Percentiles rank a stretch among this genome's conserved stretches.
phyloP scores from a whole-genome alignment of 228 moss, liverwort and hornwort species.

The Sphagnum magellanicum region DNA sequence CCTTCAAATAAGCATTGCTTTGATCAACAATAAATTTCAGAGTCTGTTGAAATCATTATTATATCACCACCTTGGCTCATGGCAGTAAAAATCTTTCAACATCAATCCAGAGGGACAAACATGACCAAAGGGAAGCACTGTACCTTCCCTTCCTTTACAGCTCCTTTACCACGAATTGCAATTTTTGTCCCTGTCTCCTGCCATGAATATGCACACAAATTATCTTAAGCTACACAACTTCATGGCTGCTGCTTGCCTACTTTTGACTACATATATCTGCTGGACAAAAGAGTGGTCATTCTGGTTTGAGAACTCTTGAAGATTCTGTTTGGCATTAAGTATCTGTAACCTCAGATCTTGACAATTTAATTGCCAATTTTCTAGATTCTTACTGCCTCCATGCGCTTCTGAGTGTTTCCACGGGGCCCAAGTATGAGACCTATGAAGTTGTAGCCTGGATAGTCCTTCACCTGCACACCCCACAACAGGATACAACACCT shows the following conservation, averaged over 20 bases:
- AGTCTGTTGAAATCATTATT: no score
- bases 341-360: no score
- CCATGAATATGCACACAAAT: not conserved
- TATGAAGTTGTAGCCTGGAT: conserved; percentile 87
- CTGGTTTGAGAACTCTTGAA: not conserved
- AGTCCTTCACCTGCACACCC: conserved; percentile 49
- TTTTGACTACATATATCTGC: not conserved
- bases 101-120: no score
- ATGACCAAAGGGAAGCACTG: conserved; percentile 1
- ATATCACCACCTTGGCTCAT: no score
- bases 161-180: conserved; percentile 84
- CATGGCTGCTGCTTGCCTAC: not conserved
- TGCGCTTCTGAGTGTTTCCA: conserved; percentile 80
- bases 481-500: not conserved
- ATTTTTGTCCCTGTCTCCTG: conserved; percentile 89
- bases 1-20: no score
- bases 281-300: not conserved
- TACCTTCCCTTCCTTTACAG: conserved; percentile 91
- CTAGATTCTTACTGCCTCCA: conserved; percentile 55
- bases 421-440: conserved; percentile 85
- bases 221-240: not conserved
- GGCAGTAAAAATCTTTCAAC: no score
- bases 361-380: not conserved
- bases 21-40: no score
- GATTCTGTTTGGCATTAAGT: no score